Base-by-base conservation (phyloP, 2,329 filamentous ascomycete species). In the Nigrograna mackinnonii region DNA sequence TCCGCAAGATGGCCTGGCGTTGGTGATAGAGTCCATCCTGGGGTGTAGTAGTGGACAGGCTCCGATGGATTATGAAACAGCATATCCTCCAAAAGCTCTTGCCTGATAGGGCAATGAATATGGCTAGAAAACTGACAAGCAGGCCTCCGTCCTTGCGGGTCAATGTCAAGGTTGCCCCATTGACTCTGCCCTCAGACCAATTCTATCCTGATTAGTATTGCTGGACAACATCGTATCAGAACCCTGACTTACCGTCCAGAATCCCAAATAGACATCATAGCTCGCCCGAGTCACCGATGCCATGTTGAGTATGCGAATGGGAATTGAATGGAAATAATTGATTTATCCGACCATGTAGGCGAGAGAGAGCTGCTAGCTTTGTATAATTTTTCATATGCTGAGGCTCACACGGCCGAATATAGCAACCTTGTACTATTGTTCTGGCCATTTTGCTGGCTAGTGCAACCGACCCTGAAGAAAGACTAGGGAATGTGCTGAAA, bases 131-230 rank as follows among this genome's bases (percentile, higher is more conserved):
- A 2, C 59, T 55, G n/a, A 60, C 57, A 6, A 67, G 43, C 2
- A 67, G 36, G 17, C 41, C 54, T 4, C 55, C 66, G 32, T 62
- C 41, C 1, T 37, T 35, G 1, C 42, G 51, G 1, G 24, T 47
- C 1, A 67, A 41, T 0, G 64, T 68, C 12, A 67, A 30, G 0
- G 63, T 68, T 4, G 49, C 14, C 1, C 65, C 63, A 3, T 47
- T 19, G 12, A 64, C 37, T 6, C 22, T 21, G 2, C 64, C 60
- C 12, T 48, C 34, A 9, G 56, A 60, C 58, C 57, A 66, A 38
- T 68, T 57, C 31, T 33, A 17, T 33, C 11, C 11, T 12, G 9
- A 14, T 11, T 12, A 12, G 18, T 9, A 14, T 33, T 17, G 16
- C 11, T 33, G 11, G 16, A 13, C 16, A 2, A 33, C 18, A 33